Base-by-base conservation (phyloP, 2,329 filamentous ascomycete species). In the Ceratocystis lukuohia region DNA sequence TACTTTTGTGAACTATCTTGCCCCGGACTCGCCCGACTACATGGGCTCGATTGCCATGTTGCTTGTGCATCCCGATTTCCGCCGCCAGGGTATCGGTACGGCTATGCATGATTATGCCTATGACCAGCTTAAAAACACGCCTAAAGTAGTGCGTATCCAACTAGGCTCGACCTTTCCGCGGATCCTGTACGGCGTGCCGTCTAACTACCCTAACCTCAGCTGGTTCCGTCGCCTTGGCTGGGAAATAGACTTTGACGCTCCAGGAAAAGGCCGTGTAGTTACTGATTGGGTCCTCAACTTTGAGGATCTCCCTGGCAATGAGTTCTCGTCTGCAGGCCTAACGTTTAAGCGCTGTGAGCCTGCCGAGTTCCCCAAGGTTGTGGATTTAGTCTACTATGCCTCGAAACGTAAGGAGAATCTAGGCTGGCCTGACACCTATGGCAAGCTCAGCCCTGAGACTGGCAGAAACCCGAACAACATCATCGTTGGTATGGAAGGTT, bases 361-460 rank as follows among this genome's bases (percentile, higher is more conserved):
- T 33, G 68, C 73, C 33, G 81, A 85, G 68, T 79, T 79, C 66
- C 72, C 77, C 46, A 69, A 71, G 33, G 79, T 84, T 1, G 71
- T 82, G 62, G 76, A 77, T 1, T 77, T 84, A 69, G 80, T 82
- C 8, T 78, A 79, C 65, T 75, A 74, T 62, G 79, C 80, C 65
- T 80, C 79, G 0, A 72, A 73, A 8, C 75, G 75, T 61, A 78
- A 80, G 68, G 75, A 77, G 44, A 76, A 77, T 57, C 78, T 83
- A 70, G 82, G 82, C 56, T 84, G 82, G 81, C 84, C 80, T 70
- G 82, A 85, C 70, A 81, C 84, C 70, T 86, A 85, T 69, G 77
- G 77, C 66, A 78, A 76, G 69, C 75, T 83, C 8, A 77, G 77
- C 57, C 64, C 64, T 3, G 64, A 46, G 33, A 77, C 78, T 6